Evolutionary conservation across 1,284 basidiomycete species (phyloP), one percentile per base, ranked within the genome.

Genomic region (Rhizoctonia solani): DNA sequence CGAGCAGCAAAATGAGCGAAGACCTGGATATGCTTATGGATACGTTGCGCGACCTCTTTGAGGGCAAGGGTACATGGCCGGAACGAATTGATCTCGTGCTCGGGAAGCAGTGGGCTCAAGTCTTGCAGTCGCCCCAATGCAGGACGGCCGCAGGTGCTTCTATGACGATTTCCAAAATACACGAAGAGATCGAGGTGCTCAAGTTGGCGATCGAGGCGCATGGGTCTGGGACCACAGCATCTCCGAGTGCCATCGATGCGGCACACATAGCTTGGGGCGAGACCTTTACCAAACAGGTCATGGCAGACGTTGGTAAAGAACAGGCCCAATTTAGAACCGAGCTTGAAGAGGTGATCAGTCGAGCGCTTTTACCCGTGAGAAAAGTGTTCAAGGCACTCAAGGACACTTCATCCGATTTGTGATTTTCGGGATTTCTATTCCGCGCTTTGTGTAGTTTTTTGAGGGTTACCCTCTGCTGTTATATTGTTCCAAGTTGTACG

Each of bases 311-410:
- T 5, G 6, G 3, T 21, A 16, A 32, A 21, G 27, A 61, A 11
- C 44, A 61, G 21, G 19, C 44, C 13, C 6, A 23, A 19, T 61
- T 61, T 32, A 61, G 23, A 30, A 23, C 14, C 19, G 23, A 61
- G 19, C 23, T 61, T 5, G 46, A 37, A n/a, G 58, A 49, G 30
- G 32, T 29, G 58, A 14, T 61, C 19, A 19, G n/a, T 29, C 47
- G 23, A 32, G 14, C 13, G 1, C 14, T 47, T 16, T 32, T 37
- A 16, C 59, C 49, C 21, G 25, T 63, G 19, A 50, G 37, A 47
- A 27, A 52, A 21, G 50, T 63, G 59, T 52, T 23, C n/a, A 32
- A n/a, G 23, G 59, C 55, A n/a, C 25, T 52, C 47, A 41, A 39
- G 23, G 21, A n/a, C 16, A 23, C 9, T n/a, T 1, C 29, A 25